phyloP scores from a whole-genome alignment of 768 basidiomycete species.

The Wakefieldia striispora region DNA sequence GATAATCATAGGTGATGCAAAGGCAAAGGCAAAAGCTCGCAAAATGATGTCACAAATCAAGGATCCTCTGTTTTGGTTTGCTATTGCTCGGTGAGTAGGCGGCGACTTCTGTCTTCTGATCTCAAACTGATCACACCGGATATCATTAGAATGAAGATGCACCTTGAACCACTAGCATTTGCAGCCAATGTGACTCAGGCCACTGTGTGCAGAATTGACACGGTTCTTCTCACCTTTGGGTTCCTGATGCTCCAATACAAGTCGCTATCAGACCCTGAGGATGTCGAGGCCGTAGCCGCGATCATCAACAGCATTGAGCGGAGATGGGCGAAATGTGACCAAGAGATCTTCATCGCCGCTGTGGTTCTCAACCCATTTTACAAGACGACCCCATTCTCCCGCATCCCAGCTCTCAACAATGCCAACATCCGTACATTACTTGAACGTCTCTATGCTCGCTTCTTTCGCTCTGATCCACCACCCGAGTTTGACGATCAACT shows the following conservation, averaged over 20 bases:
- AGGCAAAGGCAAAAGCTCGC: slow-evolving; percentile 13
- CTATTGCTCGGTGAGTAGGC: slow-evolving; percentile 17
- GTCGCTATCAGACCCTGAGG: no score
- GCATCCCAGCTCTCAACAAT: no score
- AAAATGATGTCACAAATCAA: slow-evolving; percentile 28
- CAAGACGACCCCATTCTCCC: slow-evolving; percentile 20
- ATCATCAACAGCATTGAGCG: slow-evolving; percentile 28
- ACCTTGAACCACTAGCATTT: no score
- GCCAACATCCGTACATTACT: no score
- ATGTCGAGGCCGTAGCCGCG: slow-evolving; percentile 13
- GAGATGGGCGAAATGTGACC: slow-evolving; percentile 29
- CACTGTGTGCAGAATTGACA: not conserved
- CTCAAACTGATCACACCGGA: slow-evolving; percentile 30
- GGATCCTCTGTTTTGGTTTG: slow-evolving; percentile 22
- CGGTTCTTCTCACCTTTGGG: slow-evolving; percentile 33
- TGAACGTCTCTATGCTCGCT: no score
- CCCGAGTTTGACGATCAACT: no score
- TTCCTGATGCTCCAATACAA: slow-evolving; percentile 12
- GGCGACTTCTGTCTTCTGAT: slow-evolving; percentile 15
- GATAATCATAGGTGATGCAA: slow-evolving; percentile 15
- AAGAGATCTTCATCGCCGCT: slow-evolving; percentile 32
- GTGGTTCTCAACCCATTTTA: slow-evolving; percentile 30
- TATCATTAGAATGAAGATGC: no score
- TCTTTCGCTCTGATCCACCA: no score
- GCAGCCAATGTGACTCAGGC: no score